Evolutionary conservation across 2,329 filamentous ascomycete genomes (phyloP).

Genomic region (Exophiala calicioides): DNA sequence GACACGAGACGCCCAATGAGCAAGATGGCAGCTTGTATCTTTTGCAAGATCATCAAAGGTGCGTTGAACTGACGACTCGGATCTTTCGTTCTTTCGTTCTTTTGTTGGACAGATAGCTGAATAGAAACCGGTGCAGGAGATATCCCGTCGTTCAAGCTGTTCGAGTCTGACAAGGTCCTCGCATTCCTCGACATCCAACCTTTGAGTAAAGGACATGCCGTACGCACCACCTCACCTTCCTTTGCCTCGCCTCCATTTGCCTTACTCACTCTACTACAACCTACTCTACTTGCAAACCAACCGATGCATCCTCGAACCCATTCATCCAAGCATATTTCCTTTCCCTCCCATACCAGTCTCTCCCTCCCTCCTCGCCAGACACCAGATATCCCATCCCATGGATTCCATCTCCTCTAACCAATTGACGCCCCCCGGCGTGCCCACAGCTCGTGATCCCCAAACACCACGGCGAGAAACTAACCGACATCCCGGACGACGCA

Average conservation of each 20-base stretch:
- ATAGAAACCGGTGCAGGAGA: slow-evolving; percentile 68
- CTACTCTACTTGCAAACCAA: too few relatives aligned
- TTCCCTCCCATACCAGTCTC: too few relatives aligned
- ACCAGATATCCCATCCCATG: too few relatives aligned
- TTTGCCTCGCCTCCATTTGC: too few relatives aligned
- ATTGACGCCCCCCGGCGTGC: too few relatives aligned
- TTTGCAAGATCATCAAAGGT: slow-evolving; percentile 98
- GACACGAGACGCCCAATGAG: slow-evolving; percentile 11
- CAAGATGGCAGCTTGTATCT: slow-evolving; percentile 71
- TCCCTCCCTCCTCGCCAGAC: too few relatives aligned
- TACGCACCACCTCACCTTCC: too few relatives aligned
- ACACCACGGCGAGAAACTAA: slow-evolving; percentile 85
- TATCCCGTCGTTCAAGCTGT: slow-evolving; percentile 94
- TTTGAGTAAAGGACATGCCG: slow-evolving; percentile 82
- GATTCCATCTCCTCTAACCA: too few relatives aligned
- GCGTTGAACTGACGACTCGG: slow-evolving; percentile 20
- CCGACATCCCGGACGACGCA: slow-evolving; percentile 88
- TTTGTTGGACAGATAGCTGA: neutral
- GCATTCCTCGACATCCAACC: slow-evolving; percentile 97
- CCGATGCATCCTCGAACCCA: too few relatives aligned
- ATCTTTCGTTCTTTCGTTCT: neutral
- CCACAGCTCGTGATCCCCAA: slow-evolving; percentile 91
- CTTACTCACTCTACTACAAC: too few relatives aligned
- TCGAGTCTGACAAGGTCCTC: slow-evolving; percentile 87
- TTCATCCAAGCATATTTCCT: too few relatives aligned